These are phyloP conservation scores for Fusarium sp. DNA, from an alignment of 2,329 filamentous ascomycete genomes.

Conservation along the genomic window DNA sequence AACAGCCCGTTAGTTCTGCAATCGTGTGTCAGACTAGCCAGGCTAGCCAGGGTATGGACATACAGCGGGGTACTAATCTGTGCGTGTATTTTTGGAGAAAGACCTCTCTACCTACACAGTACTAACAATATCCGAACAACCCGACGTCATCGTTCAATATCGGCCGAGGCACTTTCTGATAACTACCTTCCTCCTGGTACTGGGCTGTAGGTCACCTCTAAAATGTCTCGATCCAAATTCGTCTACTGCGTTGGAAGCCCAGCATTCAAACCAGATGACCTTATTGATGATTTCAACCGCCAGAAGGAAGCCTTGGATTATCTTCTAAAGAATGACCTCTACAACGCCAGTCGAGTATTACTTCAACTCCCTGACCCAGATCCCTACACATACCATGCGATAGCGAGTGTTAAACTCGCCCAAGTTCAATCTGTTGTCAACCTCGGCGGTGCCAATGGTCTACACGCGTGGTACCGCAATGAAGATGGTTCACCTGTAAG, in stretches of 20 bases:
- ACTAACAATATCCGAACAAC: conserved; percentile 16
- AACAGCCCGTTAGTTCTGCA: background rate
- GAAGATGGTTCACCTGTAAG: conserved; percentile 54
- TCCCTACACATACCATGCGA: conserved; percentile 65
- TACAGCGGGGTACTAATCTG: conserved; percentile 1
- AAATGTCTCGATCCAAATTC: conserved; percentile 51
- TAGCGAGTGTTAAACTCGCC: conserved; percentile 62
- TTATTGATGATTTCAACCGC: conserved; percentile 56
- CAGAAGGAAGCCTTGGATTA: conserved; percentile 55
- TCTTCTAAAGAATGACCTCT: conserved; percentile 61
- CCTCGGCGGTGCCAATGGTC: conserved; percentile 59
- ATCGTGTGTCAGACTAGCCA: conserved; percentile 18
- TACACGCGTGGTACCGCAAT: conserved; percentile 64
- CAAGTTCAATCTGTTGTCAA: conserved; percentile 63
- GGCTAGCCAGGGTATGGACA: too few species aligned
- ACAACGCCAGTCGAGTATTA: conserved; percentile 59
- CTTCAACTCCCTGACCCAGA: conserved; percentile 61
- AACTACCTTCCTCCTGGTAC: background rate
- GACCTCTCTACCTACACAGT: conserved; percentile 16
- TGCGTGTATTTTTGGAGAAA: conserved; percentile 39
- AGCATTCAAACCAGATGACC: conserved; percentile 59
- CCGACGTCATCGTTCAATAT: conserved; percentile 28
- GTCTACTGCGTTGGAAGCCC: conserved; percentile 61
- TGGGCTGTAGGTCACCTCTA: background rate
- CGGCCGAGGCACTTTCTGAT: conserved; percentile 17